These are phyloP conservation scores for Microthlaspi erraticum DNA, from an alignment of 345 rosid genomes.

Conservation along the genomic window DNA sequence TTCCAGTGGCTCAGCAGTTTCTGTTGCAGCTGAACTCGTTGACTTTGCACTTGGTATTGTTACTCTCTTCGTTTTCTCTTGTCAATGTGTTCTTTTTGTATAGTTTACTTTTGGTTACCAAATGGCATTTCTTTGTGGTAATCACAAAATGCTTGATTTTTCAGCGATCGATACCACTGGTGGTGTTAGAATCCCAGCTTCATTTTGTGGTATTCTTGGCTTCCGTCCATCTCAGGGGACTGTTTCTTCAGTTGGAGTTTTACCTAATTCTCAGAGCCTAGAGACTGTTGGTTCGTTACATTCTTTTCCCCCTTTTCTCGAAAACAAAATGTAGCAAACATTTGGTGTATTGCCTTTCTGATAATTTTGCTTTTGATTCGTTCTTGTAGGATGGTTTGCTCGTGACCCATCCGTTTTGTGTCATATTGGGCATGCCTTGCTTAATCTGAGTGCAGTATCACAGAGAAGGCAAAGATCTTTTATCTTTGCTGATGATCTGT, in stretches of 20 bases:
- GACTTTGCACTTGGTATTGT: slow-evolving; percentile 83
- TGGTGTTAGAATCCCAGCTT: slow-evolving; percentile 75
- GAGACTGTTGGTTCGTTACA: slow-evolving; percentile 75
- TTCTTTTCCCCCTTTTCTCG: background rate
- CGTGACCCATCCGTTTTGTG: slow-evolving; percentile 75
- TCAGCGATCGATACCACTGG: slow-evolving; percentile 87
- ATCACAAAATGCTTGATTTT: slow-evolving; percentile 19
- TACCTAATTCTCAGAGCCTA: slow-evolving; percentile 86
- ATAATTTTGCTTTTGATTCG: slow-evolving; percentile 4
- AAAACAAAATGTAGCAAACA: too few relatives aligned
- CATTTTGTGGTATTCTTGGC: slow-evolving; percentile 89
- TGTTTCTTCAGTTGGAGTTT: slow-evolving; percentile 69
- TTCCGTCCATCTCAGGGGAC: slow-evolving; percentile 93
- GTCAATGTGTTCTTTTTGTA: background rate
- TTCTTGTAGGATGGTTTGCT: slow-evolving; percentile 81
- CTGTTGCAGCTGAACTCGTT: slow-evolving; percentile 82
- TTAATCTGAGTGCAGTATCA: slow-evolving; percentile 66
- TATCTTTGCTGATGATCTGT: slow-evolving; percentile 86
- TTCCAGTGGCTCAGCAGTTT: slow-evolving; percentile 96
- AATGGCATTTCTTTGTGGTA: slow-evolving; percentile 24
- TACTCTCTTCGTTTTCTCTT: slow-evolving; percentile 1
- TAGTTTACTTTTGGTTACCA: background rate
- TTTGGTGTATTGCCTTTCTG: slow-evolving; percentile 9
- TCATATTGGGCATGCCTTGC: slow-evolving; percentile 70
- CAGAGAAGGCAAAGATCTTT: slow-evolving; percentile 64